Percentiles rank a stretch among this genome's conserved stretches.
Conservation (phyloP, 1,284 basidiomycete species). For the Exsudoporus floridanus region DNA sequence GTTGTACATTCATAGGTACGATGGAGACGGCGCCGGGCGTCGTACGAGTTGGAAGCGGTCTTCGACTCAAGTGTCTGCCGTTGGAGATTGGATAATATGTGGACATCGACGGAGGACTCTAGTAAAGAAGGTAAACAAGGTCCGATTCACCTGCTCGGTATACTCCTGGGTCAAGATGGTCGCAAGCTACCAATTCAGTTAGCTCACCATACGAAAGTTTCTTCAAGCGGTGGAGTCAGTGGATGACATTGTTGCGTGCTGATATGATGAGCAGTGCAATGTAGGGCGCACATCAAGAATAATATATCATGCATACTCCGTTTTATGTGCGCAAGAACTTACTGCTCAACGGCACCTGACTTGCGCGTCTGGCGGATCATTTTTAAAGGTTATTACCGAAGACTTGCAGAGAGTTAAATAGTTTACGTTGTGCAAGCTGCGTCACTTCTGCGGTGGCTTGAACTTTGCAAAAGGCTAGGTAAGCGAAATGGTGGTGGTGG, state of each 20-base stretch:
- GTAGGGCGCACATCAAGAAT: too few relatives aligned
- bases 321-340: constrained; percentile 1
- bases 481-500: background rate
- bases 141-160: background rate
- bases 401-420: background rate
- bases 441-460: background rate
- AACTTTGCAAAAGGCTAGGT: background rate
- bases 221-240: too few relatives aligned
- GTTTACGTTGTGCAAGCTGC: background rate
- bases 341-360: constrained; percentile 15
- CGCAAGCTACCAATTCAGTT: background rate
- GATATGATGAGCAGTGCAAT: too few relatives aligned
- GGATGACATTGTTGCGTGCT: constrained; percentile 19
- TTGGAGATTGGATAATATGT: constrained; percentile 22
- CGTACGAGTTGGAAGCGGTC: constrained; percentile 13
- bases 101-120: constrained; percentile 23
- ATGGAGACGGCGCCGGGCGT: constrained; percentile 27
- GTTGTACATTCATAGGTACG: constrained; percentile 11
- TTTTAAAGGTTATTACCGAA: background rate
- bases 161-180: too few relatives aligned
- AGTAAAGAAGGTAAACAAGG: constrained; percentile 40
- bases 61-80: constrained; percentile 20
- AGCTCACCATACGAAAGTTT: constrained; percentile 33
- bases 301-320: too few relatives aligned
- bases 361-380: background rate